Percentiles rank a stretch among this genome's conserved stretches.
phyloP scores from a whole-genome alignment of 2,329 filamentous ascomycete species.

The Aureobasidium uvarum region DNA sequence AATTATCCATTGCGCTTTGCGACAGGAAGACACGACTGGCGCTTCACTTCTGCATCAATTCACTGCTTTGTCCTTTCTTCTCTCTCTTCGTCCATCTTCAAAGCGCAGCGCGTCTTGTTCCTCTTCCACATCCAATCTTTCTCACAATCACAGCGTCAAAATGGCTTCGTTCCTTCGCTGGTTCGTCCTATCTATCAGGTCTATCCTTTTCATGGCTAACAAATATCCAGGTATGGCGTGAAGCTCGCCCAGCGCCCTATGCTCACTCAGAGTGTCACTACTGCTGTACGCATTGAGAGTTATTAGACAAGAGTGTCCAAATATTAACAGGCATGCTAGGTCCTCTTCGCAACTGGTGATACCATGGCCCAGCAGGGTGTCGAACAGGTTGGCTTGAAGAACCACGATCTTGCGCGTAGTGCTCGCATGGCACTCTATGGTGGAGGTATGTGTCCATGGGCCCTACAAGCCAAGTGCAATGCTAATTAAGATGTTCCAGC shows the following conservation, averaged over 20 bases:
- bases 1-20: slow-evolving; percentile 25
- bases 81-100: not conserved
- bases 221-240: slow-evolving; percentile 70
- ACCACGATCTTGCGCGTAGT: slow-evolving; percentile 69
- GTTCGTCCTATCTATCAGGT: not conserved
- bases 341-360: slow-evolving; percentile 92
- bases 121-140: not conserved
- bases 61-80: not conserved
- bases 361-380: slow-evolving; percentile 86
- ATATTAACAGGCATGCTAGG: slow-evolving; percentile 40
- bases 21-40: slow-evolving; percentile 22
- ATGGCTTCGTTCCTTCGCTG: slow-evolving; percentile 24
- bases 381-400: slow-evolving; percentile 72
- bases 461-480: not conserved
- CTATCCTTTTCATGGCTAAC: not conserved
- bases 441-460: slow-evolving; percentile 57
- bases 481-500: slow-evolving; percentile 45
- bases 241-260: slow-evolving; percentile 77
- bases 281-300: slow-evolving; percentile 55
- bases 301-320: slow-evolving; percentile 20
- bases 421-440: slow-evolving; percentile 79
- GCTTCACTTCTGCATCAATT: slow-evolving; percentile 13
- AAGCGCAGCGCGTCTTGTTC: not conserved
- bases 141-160: not conserved
- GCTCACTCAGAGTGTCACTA: slow-evolving; percentile 87